These are phyloP conservation scores for Planoprotostelium fungivorum DNA, from an alignment of 78 protist genomes.

Conservation along the genomic window DNA sequence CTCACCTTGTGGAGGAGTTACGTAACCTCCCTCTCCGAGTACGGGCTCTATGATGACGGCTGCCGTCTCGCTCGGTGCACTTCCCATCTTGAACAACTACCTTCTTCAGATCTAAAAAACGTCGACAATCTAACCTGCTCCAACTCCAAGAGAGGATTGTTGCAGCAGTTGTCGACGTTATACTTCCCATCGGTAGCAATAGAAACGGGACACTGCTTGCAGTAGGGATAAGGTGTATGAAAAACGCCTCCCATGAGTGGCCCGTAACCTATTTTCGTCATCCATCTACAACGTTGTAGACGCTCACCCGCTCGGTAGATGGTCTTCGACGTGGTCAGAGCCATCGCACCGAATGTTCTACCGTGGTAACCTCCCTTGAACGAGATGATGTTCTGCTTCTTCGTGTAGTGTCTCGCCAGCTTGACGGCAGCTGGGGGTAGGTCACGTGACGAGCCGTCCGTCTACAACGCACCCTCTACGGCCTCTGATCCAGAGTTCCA, in stretches of 20 bases:
- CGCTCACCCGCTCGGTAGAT: neutral
- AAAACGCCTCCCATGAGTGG: constrained; percentile 72
- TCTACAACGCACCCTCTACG: constrained; percentile 70
- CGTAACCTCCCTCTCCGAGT: constrained; percentile 78
- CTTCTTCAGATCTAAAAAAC: neutral
- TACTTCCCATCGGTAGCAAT: neutral
- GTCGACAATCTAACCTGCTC: neutral
- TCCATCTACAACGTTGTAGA: neutral
- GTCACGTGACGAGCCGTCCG: neutral
- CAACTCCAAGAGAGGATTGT: neutral
- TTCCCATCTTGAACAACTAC: neutral
- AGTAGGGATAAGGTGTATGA: constrained; percentile 53
- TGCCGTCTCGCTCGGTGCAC: constrained; percentile 19
- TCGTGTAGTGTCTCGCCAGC: neutral
- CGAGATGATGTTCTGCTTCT: constrained; percentile 46
- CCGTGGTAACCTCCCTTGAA: constrained; percentile 74
- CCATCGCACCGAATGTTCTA: constrained; percentile 66
- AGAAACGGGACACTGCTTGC: constrained; percentile 12
- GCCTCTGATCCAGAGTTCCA: constrained; percentile 83
- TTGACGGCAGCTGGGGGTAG: neutral
- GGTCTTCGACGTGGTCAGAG: constrained; percentile 22
- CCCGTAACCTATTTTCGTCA: constrained; percentile 4
- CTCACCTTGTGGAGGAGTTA: constrained; percentile 8
- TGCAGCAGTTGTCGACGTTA: neutral
- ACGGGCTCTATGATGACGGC: constrained; percentile 76